A percentile compares a stretch with the other conserved stretches of the same genome.
phyloP scores from a whole-genome alignment of 768 basidiomycete genomes.

The Lactarius trivialis region DNA sequence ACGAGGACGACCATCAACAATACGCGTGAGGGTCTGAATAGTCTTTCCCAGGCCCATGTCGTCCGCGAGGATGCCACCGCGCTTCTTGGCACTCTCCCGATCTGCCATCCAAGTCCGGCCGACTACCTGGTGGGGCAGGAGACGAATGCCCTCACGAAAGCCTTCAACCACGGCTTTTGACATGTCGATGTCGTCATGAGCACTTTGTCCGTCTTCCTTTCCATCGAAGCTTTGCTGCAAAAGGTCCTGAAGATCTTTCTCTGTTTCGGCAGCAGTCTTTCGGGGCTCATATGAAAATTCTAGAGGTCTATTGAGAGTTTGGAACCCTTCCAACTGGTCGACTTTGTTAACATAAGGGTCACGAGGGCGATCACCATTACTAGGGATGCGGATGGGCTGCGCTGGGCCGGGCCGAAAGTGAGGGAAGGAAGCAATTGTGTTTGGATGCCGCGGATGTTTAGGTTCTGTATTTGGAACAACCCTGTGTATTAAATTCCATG shows the following conservation, averaged over 20 bases:
- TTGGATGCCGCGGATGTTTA: background rate
- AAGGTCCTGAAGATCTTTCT: slow-evolving; percentile 71
- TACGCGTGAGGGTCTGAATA: slow-evolving; percentile 81
- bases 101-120: slow-evolving; percentile 85
- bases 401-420: slow-evolving; percentile 5
- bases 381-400: slow-evolving; percentile 20
- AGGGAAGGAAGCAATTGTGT: slow-evolving; percentile 4
- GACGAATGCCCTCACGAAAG: slow-evolving; percentile 58
- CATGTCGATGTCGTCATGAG: slow-evolving; percentile 47
- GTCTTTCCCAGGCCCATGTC: slow-evolving; percentile 91
- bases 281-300: slow-evolving; percentile 27
- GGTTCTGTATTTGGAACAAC: background rate
- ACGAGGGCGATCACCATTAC: slow-evolving; percentile 7
- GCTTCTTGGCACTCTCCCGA: slow-evolving; percentile 71
- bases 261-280: slow-evolving; percentile 53
- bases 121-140: slow-evolving; percentile 85
- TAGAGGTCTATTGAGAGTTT: slow-evolving; percentile 25
- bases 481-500: background rate
- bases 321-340: slow-evolving; percentile 30
- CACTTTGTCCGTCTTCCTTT: slow-evolving; percentile 41
- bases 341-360: slow-evolving; percentile 13
- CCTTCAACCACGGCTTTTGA: slow-evolving; percentile 68
- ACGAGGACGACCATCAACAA: slow-evolving; percentile 72
- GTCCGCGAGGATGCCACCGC: slow-evolving; percentile 87
- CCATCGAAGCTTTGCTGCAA: slow-evolving; percentile 58